phyloP scores from a whole-genome alignment of 2,329 filamentous ascomycete genomes.

The Byssothecium circinans region DNA sequence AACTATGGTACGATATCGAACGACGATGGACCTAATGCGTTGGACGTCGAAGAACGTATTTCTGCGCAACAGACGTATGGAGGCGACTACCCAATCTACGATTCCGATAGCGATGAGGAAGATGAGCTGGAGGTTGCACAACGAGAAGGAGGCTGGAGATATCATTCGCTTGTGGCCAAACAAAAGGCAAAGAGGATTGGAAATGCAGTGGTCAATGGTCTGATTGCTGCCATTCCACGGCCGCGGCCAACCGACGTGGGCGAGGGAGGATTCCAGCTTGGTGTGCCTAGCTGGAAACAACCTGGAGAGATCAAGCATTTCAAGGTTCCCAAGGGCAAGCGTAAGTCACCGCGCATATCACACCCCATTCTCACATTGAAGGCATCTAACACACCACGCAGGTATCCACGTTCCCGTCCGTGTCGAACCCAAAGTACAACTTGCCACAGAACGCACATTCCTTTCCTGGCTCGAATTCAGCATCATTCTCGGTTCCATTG shows the following conservation, averaged over 20 bases:
- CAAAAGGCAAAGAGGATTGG: slow-evolving; percentile 54
- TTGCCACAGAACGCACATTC: slow-evolving; percentile 94
- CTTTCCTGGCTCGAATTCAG: slow-evolving; percentile 96
- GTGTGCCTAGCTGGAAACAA: slow-evolving; percentile 47
- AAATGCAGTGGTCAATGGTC: slow-evolving; percentile 31
- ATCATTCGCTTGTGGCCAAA: slow-evolving; percentile 56
- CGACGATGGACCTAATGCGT: slow-evolving; percentile 44
- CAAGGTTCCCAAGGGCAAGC: slow-evolving; percentile 76
- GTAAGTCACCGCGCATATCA: slow-evolving; percentile 23
- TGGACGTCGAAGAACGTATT: slow-evolving; percentile 85
- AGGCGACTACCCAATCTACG: slow-evolving; percentile 78
- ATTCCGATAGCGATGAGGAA: slow-evolving; percentile 82
- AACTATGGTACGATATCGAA: slow-evolving; percentile 50
- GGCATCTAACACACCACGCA: slow-evolving; percentile 17
- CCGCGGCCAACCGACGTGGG: slow-evolving; percentile 50
- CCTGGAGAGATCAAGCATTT: slow-evolving; percentile 53
- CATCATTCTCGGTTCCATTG: slow-evolving; percentile 74
- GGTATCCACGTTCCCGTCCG: slow-evolving; percentile 94
- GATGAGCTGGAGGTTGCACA: slow-evolving; percentile 79
- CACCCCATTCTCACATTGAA: neutral
- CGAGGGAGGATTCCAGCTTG: slow-evolving; percentile 44
- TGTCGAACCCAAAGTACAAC: slow-evolving; percentile 97
- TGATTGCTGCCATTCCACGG: slow-evolving; percentile 37
- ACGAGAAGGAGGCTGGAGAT: slow-evolving; percentile 74
- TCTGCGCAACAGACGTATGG: slow-evolving; percentile 64